phyloP scores from a whole-genome alignment of 2,329 filamentous ascomycete species.

The Emmonsia crescens region DNA sequence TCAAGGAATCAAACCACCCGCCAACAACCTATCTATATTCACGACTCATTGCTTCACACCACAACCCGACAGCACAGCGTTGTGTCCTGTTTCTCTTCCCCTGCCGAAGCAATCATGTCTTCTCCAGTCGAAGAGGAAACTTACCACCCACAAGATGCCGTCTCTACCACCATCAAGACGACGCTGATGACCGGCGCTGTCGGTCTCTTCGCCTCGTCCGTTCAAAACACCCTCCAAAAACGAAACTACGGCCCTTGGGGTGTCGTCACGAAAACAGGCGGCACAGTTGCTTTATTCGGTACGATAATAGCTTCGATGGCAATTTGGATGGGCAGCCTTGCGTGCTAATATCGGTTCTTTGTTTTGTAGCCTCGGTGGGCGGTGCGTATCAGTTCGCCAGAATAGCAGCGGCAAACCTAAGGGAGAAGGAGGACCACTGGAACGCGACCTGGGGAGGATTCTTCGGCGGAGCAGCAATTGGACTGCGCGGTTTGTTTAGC shows the following conservation, averaged over 20 bases:
- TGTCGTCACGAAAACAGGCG: constrained; percentile 67
- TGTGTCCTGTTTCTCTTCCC: constrained; percentile 1
- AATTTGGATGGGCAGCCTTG: background rate
- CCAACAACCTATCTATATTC: too few species aligned
- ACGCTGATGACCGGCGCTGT: constrained; percentile 53
- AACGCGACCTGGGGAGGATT: constrained; percentile 69
- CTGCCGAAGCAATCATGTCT: constrained; percentile 32
- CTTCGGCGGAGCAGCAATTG: constrained; percentile 60
- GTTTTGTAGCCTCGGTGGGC: constrained; percentile 53
- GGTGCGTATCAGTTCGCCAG: constrained; percentile 68
- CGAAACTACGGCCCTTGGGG: constrained; percentile 71
- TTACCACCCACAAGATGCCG: constrained; percentile 66
- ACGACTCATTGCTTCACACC: too few species aligned
- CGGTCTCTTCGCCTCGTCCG: constrained; percentile 62
- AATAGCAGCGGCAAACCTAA: constrained; percentile 69
- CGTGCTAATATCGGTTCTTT: background rate
- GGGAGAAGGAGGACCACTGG: constrained; percentile 69
- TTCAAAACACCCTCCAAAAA: constrained; percentile 79
- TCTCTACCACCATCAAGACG: constrained; percentile 55
- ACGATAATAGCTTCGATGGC: constrained; percentile 19
- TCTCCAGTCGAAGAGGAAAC: constrained; percentile 35
- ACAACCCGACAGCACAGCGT: background rate
- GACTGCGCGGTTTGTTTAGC: constrained; percentile 52
- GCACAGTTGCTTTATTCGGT: constrained; percentile 61
- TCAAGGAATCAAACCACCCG: background rate